Conservation (phyloP, 2,329 filamentous ascomycete species). For the Fusarium sp. region DNA sequence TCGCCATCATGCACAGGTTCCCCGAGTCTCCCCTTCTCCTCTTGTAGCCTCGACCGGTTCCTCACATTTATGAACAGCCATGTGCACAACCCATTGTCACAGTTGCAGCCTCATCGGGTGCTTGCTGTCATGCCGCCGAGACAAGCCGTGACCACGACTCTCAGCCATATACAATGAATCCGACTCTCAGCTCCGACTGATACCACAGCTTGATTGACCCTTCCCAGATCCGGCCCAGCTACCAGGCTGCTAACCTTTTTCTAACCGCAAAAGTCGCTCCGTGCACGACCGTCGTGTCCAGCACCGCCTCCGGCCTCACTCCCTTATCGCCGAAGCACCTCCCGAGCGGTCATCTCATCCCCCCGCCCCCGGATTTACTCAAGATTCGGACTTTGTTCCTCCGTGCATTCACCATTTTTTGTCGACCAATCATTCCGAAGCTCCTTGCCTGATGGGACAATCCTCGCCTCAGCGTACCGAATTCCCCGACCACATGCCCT, state of each 20-base stretch:
- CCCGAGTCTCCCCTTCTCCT: conserved; percentile 13
- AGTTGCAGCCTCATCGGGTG: neutral
- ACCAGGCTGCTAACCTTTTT: conserved; percentile 6
- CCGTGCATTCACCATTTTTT: conserved; percentile 13
- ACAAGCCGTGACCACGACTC: neutral
- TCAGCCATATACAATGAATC: neutral
- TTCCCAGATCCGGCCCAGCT: neutral
- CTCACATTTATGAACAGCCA: conserved; percentile 7
- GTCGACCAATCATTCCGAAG: conserved; percentile 29
- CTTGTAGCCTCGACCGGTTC: neutral
- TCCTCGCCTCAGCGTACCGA: conserved; percentile 2
- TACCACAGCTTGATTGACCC: neutral
- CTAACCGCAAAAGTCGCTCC: conserved; percentile 3
- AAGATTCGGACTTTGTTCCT: conserved; percentile 37
- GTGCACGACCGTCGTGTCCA: conserved; percentile 2
- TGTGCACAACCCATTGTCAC: neutral
- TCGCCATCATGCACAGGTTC: conserved; percentile 28
- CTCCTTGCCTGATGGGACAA: conserved; percentile 14
- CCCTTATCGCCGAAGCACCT: conserved; percentile 33
- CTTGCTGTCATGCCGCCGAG: neutral
- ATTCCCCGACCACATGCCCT: neutral
- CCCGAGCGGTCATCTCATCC: conserved; percentile 3
- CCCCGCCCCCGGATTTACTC: conserved; percentile 42
- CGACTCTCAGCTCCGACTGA: neutral
- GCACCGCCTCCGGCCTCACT: conserved; percentile 1